Base-by-base conservation (phyloP, 2,329 filamentous ascomycete species). In the Pseudonectria foliicola region DNA sequence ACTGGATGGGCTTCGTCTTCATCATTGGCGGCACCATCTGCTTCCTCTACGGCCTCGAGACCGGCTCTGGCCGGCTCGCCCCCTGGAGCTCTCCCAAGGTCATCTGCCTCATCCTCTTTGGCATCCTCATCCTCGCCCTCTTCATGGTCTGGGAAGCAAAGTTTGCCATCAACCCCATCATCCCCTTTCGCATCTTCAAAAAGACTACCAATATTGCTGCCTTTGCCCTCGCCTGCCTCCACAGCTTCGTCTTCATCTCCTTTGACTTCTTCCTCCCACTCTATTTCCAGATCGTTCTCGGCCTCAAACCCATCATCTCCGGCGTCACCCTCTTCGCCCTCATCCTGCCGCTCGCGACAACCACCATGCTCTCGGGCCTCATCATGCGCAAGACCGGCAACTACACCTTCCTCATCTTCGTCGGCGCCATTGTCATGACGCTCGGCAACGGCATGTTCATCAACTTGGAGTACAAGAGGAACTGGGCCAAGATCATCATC, bases 21-120 rank as follows among this genome's bases (percentile, higher is more conserved):
- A 75, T 92, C 55, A 73, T 89, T 12, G 83, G 82, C 27, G 85
- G 82, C n/a, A 89, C 85, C 0, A 68, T 93, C 11, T 90, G 93
- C 83, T 70, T 94, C 42, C 75, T 95, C 1, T 77, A 95, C 28
- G 88, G 86, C 1, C 74, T 95, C 4, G 82, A 93, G 53, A 85
- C 88, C 39, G 88, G 87, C 28, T 48, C 47, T 7, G 87, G 86
- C 29, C 73, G 86, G 21, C 69, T 71, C 13, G 75, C 75, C 36
- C 79, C 87, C 1, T 94, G 86, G 87, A 61, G 62, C 32, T 88
- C 82, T 0, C 68, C 82, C 2, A 79, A 75, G 1, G 82, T 90
- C 14, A 71, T 93, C 48, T 88, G 83, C 52, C 68, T 93, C 13
- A 70, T 93, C 44, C 63, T 90, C 30, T 87, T 89, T 46, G 85